Base-by-base conservation (phyloP, 2,329 filamentous ascomycete species). In the Penicillium janthinellum region DNA sequence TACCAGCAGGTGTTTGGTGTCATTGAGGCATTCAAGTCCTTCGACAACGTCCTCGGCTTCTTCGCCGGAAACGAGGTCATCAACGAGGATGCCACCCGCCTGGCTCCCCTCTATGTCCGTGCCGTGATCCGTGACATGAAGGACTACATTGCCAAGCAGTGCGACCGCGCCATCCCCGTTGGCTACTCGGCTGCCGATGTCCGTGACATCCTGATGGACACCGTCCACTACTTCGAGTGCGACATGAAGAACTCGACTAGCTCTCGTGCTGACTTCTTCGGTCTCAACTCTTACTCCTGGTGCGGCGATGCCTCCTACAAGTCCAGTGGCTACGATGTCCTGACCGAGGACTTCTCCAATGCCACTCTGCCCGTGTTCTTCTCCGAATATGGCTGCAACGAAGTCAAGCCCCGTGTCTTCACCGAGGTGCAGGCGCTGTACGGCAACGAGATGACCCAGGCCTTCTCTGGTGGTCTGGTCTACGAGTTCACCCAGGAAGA, bases 61-160 rank as follows among this genome's bases (percentile, higher is more conserved):
- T 88, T 90, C 72, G 81, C 84, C 31, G 87, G 85, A 38, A 90
- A 90, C 70, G 87, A 89, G 73, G 83, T 89, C 52, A 88, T 89
- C 77, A 88, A 88, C 67, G 83, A 88, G 69, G 71, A 85, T 11
- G 85, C 82, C 50, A 77, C 78, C 34, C 71, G 82, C 63, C 70
- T 76, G 53, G 84, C 83, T 54, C 86, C 86, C 15, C 80, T 79
- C 47, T 87, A 88, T 72, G 83, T 88, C 63, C 76, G 83, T 57
- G 87, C 87, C 45, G 83, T 89, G 58, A 83, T 86, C 68, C 84
- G 87, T 66, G 88, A 90, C 65, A 78, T 90, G 73, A 89, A 89
- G 76, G 82, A 87, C 61, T 90, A 89, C 75, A 89, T 89, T 70
- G 78, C 81, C 54, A 82, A 84, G 57, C 82, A 89, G 64, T 74